These are phyloP conservation scores for Isoetes engelmannii DNA, from an alignment of 83 land plant genomes.

Conservation along the genomic window DNA sequence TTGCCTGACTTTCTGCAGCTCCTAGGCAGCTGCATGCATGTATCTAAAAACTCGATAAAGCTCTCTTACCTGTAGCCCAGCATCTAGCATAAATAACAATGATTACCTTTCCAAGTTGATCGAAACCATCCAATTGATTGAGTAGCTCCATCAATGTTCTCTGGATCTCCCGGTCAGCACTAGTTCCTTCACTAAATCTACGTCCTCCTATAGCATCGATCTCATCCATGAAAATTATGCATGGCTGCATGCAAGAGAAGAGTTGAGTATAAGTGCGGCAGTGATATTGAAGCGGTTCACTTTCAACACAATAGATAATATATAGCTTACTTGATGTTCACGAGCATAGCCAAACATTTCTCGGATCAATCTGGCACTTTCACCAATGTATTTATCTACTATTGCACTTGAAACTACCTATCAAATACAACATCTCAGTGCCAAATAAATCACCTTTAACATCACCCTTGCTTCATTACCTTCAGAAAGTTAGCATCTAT, in stretches of 20 bases:
- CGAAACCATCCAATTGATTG: conserved; percentile 92
- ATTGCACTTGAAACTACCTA: conserved; percentile 97
- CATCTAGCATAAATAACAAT: no score
- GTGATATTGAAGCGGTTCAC: no score
- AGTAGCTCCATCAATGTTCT: conserved; percentile 89
- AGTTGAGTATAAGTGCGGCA: no score
- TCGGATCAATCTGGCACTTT: conserved; percentile 84
- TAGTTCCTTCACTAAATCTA: conserved; percentile 90
- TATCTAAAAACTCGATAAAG: no score
- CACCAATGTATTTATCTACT: conserved; percentile 93
- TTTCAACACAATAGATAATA: no score
- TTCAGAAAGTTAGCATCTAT: conserved; percentile 87
- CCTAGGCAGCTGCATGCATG: no score
- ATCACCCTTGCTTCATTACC: conserved; percentile 28
- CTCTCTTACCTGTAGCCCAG: no score
- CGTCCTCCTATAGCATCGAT: conserved; percentile 98
- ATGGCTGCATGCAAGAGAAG: conserved; percentile 46
- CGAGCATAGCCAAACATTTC: conserved; percentile 96
- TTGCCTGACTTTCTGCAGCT: no score
- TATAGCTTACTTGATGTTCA: conserved; percentile 68
- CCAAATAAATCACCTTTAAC: neutral
- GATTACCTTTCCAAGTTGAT: conserved; percentile 84
- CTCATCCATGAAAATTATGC: conserved; percentile 97
- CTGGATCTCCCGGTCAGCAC: conserved; percentile 94
- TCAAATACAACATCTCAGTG: no score